Evolutionary conservation across 805 yeast genomes (phyloP), one percentile per base, ranked within the genome.

Genomic region (Starmerella bombi): DNA sequence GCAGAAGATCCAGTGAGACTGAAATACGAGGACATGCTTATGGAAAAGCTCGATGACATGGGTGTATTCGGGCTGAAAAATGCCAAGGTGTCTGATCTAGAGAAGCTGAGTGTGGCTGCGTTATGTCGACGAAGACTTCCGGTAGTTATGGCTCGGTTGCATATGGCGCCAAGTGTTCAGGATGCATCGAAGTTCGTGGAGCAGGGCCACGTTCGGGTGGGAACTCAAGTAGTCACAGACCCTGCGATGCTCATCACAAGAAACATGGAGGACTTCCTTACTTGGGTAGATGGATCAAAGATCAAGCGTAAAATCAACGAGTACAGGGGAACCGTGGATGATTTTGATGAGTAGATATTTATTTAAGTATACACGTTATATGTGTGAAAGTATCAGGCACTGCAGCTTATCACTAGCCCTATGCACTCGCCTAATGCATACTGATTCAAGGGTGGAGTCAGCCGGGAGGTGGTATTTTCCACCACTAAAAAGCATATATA

Each of bases 271-370:
- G 99, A 91, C 60, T 91, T 84, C 60, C 69, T 91, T 52, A 91
- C 98, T 3, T 91, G 99, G 99, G 91, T 82, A n/a, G 96, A 91
- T 55, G 72, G 77, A 32, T 79, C 93, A 51, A 93, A 91, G 77
- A 86, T 93, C 61, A 86, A 81, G 69, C 72, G 80, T 55, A 84
- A 83, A 51, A 74, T 88, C 44, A 75, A 86, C 63, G 80, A 80
- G 63, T 91, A 80, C 67, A 80, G 82, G 63, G 86, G 88, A 37
- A 63, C 62, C 39, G 56, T 64, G 47, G 80, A 75, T 56, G 80
- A 75, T 54, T 75, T 65, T 55, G 77, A 74, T 44, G 60, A 72
- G 51, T 37, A 33, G 16, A 20, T 37, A 40, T 34, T 39, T 32
- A 17, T 15, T 12, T 33, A 36, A n/a, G n/a, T n/a, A n/a, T n/a